Evolutionary conservation across 2,329 filamentous ascomycete species (phyloP), one percentile per base, ranked within the genome.

Genomic region (Aspergillus terreus): DNA sequence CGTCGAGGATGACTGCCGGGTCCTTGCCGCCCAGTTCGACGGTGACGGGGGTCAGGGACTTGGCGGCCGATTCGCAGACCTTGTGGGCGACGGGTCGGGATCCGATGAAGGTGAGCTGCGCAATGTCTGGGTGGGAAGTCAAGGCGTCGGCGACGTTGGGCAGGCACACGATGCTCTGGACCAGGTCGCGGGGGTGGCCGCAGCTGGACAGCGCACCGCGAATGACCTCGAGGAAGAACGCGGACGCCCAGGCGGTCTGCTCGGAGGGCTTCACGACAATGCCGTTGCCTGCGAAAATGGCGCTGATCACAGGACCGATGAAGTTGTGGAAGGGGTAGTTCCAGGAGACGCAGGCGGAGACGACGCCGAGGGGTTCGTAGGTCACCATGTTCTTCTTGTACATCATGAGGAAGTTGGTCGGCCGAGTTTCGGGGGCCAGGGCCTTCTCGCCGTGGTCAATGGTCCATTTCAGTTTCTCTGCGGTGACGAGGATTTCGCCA

Each of bases 271-370:
- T 99, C 70, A 97, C 87, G 40, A 99, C 79, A 58, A 97, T 87
- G 47, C 84, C 90, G 67, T 97, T 96, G 44, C 94, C 94, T 12
- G 92, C 81, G 68, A 97, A 97, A 46, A 97, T 81, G 14, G 89
- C 85, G 59, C 89, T 92, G 67, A 97, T 95, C 59, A 96, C 82
- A 12, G 92, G 94, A 0, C 89, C 90, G 44, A 97, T 83, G 57
- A 97, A 79, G 72, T 99, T 99, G 76, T 99, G 94, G 72, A 97
- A 95, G 42, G 90, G 85, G 68, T 91, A 97, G 76, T 99, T 99
- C 94, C 94, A 99, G 67, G 88, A 94, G 41, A 99, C 90, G 47
- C 92, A 86, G 15, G 94, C 92, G 10, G 90, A 87, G 5, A 99
- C 89, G 33, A 99, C 90, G 14, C 94, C 94, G 17, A 97, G 77